These are phyloP conservation scores for Glebionis coronaria DNA, from an alignment of 129 eudicot genomes.

Conservation along the genomic window DNA sequence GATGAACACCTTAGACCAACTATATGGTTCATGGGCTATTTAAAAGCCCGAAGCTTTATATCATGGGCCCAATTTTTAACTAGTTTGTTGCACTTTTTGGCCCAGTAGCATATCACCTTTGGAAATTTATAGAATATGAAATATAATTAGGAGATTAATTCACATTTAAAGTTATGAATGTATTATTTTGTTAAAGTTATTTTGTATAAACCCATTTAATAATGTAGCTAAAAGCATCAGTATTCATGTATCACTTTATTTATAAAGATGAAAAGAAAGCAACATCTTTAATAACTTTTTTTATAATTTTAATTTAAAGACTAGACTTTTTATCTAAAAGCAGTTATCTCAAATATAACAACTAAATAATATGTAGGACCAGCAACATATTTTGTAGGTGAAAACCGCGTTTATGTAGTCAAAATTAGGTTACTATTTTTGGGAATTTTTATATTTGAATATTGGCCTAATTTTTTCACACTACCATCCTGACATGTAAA, in stretches of 20 bases:
- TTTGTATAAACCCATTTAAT: neutral
- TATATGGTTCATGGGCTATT: too few species aligned
- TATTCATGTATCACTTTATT: neutral
- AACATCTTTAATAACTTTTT: neutral
- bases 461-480: neutral
- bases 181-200: neutral
- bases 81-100: too few species aligned
- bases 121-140: too few species aligned
- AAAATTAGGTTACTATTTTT: neutral
- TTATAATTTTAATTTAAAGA: neutral
- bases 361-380: neutral
- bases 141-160: too few species aligned
- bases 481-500: neutral
- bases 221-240: neutral
- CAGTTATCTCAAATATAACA: neutral
- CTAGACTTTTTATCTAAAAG: neutral
- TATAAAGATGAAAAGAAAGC: neutral
- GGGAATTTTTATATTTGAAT: neutral
- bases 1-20: too few species aligned
- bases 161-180: neutral
- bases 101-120: too few species aligned
- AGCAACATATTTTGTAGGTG: constrained; percentile 5
- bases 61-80: too few species aligned
- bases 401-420: constrained; percentile 15
- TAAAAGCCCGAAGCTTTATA: too few species aligned